Conservation (phyloP, 176 grass and related monocot genomes). For the Saccharum spontaneum region DNA sequence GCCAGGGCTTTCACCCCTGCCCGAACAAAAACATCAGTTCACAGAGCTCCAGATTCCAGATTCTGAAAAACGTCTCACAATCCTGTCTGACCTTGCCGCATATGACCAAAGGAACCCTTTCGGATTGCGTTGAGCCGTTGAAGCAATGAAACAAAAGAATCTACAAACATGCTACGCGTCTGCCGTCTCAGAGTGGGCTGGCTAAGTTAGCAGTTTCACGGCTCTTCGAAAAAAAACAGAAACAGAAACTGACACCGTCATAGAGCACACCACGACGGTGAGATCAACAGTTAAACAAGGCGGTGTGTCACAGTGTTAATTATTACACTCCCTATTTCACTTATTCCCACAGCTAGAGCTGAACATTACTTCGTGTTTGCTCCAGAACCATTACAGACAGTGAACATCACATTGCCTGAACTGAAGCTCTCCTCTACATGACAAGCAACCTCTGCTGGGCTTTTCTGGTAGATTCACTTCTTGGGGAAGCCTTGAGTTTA, state of each 20-base stretch:
- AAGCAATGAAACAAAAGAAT: not conserved
- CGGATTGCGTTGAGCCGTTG: not conserved
- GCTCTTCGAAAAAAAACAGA: too few species aligned
- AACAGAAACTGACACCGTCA: not conserved
- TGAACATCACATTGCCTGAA: not conserved
- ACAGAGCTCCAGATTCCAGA: not conserved
- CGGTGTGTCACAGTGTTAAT: not conserved
- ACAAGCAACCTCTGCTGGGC: not conserved
- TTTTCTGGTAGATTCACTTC: not conserved
- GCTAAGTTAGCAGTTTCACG: not conserved
- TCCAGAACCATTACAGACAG: not conserved
- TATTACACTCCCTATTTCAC: not conserved
- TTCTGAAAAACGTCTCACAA: not conserved
- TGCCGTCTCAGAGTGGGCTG: not conserved
- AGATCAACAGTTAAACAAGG: not conserved
- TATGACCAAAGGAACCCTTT: not conserved
- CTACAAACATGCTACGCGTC: not conserved
- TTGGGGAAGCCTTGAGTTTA: not conserved
- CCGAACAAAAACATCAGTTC: too few species aligned
- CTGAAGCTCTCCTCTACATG: not conserved
- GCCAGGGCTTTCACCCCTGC: not conserved
- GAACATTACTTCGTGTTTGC: not conserved
- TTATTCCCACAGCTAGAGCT: not conserved
- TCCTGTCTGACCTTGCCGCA: not conserved
- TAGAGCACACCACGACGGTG: not conserved